Evolutionary conservation across 305 asterid species (phyloP).

Genomic region (Lippia alba): DNA sequence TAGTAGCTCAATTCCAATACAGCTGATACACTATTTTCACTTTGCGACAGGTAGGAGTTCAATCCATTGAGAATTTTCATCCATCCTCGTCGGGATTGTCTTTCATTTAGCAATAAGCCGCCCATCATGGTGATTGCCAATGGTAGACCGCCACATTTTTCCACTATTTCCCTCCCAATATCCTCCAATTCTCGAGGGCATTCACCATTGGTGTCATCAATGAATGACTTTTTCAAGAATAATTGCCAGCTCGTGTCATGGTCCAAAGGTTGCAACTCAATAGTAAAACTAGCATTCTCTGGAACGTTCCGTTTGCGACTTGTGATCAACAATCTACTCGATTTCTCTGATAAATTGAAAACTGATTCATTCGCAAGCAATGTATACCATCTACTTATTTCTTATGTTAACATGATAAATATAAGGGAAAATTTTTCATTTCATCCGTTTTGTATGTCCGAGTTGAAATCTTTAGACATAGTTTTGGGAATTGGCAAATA

Average conservation of each 20-base stretch:
- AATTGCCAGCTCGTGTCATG: constrained; percentile 32
- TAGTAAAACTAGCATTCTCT: not conserved
- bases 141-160: constrained; percentile 30
- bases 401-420: too few relatives aligned
- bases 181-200: constrained; percentile 31
- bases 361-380: not conserved
- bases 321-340: not conserved
- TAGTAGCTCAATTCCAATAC: constrained; percentile 28
- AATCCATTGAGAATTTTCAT: constrained; percentile 22
- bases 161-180: constrained; percentile 33
- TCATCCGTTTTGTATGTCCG: too few relatives aligned
- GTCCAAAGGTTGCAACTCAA: not conserved
- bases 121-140: constrained; percentile 12
- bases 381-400: too few relatives aligned
- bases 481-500: too few relatives aligned
- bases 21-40: not conserved
- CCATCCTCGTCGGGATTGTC: constrained; percentile 21
- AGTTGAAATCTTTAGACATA: too few relatives aligned
- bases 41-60: not conserved
- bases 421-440: too few relatives aligned
- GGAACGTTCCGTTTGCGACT: not conserved
- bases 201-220: not conserved
- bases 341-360: not conserved
- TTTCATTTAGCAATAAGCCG: not conserved
- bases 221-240: constrained; percentile 15